Evolutionary conservation across 2,329 filamentous ascomycete species (phyloP).

Genomic region (Pezicula rhizophila): DNA sequence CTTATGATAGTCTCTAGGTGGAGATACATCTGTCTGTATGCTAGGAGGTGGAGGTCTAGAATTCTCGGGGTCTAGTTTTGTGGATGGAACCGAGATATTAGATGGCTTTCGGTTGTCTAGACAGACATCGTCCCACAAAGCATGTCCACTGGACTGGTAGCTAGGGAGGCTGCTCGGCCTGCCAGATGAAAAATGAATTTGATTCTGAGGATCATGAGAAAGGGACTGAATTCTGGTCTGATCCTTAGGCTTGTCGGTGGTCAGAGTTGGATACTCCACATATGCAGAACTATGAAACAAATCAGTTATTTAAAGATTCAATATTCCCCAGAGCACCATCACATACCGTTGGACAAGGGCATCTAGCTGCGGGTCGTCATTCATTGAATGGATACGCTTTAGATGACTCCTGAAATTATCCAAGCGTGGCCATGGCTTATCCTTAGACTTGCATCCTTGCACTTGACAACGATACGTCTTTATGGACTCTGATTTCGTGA

Average conservation of each 20-base stretch:
- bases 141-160: no score
- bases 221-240: no score
- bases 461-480: conserved; percentile 56
- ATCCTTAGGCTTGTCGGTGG: no score
- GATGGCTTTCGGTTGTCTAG: no score
- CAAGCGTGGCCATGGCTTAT: conserved; percentile 70
- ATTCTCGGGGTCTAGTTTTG: no score
- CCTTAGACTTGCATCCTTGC: conserved; percentile 47
- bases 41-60: no score
- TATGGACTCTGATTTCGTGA: conserved; percentile 36
- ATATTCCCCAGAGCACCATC: not conserved
- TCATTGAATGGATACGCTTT: conserved; percentile 53
- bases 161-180: no score
- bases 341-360: conserved; percentile 42
- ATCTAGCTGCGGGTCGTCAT: conserved; percentile 31
- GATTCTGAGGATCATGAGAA: no score
- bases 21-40: conserved; percentile 4
- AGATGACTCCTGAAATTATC: conserved; percentile 88
- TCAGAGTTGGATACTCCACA: no score
- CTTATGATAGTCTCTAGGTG: conserved; percentile 7
- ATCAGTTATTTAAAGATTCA: not conserved
- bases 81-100: no score
- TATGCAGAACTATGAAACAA: not conserved
- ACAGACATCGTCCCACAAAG: no score
- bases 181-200: no score